Evolutionary conservation across 2,329 filamentous ascomycete genomes (phyloP).

Genomic region (Botrytis byssoidea): DNA sequence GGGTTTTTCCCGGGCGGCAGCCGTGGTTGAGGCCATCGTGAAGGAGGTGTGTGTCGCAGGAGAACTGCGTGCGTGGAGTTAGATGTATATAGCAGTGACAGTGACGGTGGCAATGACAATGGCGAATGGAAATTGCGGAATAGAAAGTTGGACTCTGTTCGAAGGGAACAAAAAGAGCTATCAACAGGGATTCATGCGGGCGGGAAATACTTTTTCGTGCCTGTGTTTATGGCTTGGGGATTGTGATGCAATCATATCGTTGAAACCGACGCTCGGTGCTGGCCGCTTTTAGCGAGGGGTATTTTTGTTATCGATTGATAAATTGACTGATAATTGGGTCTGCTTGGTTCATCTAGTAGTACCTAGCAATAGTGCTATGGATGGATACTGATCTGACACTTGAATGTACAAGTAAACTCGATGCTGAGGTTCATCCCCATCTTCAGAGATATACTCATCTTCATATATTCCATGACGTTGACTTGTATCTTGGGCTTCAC

Average conservation of each 20-base stretch:
- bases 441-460: background rate
- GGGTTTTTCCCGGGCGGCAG: constrained; percentile 37
- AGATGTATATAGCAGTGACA: background rate
- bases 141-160: background rate
- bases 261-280: background rate
- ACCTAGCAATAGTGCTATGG: background rate
- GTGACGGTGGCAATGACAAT: background rate
- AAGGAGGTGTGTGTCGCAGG: background rate
- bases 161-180: background rate
- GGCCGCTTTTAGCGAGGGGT: constrained; percentile 10
- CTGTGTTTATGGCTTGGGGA: background rate
- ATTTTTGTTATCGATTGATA: background rate
- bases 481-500: background rate
- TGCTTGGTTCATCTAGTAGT: background rate
- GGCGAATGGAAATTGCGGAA: background rate
- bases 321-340: background rate
- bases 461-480: background rate
- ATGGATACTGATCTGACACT: background rate
- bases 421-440: background rate
- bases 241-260: background rate
- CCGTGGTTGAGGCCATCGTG: constrained; percentile 25
- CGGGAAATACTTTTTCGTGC: constrained; percentile 2
- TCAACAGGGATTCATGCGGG: background rate
- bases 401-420: background rate
- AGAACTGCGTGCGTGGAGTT: background rate